Evolutionary conservation across 176 grass and related monocot genomes (phyloP).

Genomic region (Urochloa ruziziensis): DNA sequence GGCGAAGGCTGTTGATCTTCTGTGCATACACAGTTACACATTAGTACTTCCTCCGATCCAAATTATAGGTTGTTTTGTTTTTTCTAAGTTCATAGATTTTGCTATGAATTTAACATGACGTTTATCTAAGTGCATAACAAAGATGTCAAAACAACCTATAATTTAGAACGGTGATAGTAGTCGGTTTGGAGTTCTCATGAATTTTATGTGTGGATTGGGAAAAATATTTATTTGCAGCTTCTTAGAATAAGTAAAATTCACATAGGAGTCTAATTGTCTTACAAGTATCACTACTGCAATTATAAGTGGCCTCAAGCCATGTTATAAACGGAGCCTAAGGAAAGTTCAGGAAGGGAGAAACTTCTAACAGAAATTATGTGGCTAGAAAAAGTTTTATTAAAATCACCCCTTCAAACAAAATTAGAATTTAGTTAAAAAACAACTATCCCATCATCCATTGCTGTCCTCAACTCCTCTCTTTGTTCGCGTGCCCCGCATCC

Average conservation of each 20-base stretch:
- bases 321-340: not conserved
- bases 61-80: no score
- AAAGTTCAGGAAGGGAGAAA: no score
- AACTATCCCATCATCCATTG: not conserved
- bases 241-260: not conserved
- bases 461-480: not conserved
- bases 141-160: no score
- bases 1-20: not conserved
- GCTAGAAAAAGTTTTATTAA: not conserved
- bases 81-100: no score
- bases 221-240: not conserved
- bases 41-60: no score
- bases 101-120: no score
- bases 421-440: not conserved
- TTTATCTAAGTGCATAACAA: no score
- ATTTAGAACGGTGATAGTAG: no score
- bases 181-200: not conserved
- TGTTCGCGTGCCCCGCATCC: not conserved
- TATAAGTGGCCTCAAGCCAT: not conserved
- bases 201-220: not conserved
- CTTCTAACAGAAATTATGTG: not conserved
- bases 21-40: not conserved
- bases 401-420: not conserved
- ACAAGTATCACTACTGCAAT: not conserved
- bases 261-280: not conserved